Evolutionary conservation across 1,284 basidiomycete species (phyloP), one percentile per base, ranked within the genome.

Genomic region (Ustilago trichophora): DNA sequence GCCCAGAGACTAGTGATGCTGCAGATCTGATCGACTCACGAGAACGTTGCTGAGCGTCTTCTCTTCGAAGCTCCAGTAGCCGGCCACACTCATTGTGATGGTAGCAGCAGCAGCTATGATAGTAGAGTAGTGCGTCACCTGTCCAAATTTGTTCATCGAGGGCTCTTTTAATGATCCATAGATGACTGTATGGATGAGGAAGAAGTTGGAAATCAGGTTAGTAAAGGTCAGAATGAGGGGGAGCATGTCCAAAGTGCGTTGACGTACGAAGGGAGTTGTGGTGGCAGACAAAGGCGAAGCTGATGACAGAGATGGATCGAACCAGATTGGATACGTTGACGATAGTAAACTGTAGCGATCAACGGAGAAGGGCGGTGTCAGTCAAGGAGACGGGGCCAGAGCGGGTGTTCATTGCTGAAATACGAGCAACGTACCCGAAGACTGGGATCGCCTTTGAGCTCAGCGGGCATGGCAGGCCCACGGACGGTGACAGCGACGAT

Each of bases 161-260:
- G 95, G 95, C 19, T 91, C 94, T 48, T 88, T 87, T 75, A 99
- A 84, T 72, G 90, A 92, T 45, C 93, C 93, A 80, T 98, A 98
- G 75, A 98, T 98, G 73, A 80, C 29, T 29, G n/a, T n/a, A n/a
- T n/a, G n/a, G n/a, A n/a, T n/a, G n/a, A n/a, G n/a, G n/a, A n/a
- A n/a, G n/a, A n/a, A n/a, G n/a, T n/a, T n/a, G n/a, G n/a, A n/a
- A n/a, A n/a, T n/a, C n/a, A n/a, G n/a, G n/a, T n/a, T n/a, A n/a
- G n/a, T n/a, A n/a, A n/a, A n/a, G n/a, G n/a, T n/a, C n/a, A n/a
- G n/a, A n/a, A n/a, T n/a, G n/a, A n/a, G n/a, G n/a, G n/a, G n/a
- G n/a, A n/a, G n/a, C n/a, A n/a, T n/a, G n/a, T n/a, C n/a, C n/a
- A n/a, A n/a, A n/a, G n/a, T n/a, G n/a, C n/a, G n/a, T n/a, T n/a